A percentile compares a stretch with the other conserved stretches of the same genome.
Conservation (phyloP, 1,284 basidiomycete species). For the Mycena citricolor region DNA sequence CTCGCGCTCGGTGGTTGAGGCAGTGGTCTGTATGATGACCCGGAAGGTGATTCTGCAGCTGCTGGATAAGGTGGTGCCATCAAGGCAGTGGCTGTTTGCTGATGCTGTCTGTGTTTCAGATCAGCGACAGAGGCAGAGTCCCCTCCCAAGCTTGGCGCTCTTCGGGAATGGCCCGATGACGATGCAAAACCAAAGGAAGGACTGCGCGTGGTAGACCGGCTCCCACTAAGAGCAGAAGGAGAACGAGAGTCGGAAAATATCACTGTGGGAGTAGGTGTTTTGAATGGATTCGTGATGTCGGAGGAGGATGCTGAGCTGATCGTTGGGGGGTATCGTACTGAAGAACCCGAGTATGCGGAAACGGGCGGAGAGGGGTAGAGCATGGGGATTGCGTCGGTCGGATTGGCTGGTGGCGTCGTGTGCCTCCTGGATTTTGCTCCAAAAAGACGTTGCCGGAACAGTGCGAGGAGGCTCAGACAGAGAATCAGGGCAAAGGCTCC, state of each 20-base stretch:
- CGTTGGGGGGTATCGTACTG: neutral
- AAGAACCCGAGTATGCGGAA: neutral
- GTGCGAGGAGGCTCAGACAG: conserved; percentile 7
- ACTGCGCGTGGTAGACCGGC: too few species aligned
- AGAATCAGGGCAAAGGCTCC: conserved; percentile 16
- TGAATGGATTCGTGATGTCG: too few species aligned
- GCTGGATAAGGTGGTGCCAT: neutral
- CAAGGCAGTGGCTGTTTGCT: neutral
- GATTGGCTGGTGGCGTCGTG: neutral
- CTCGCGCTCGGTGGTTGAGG: conserved; percentile 3
- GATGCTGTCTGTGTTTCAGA: conserved; percentile 17
- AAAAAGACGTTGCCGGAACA: conserved; percentile 17
- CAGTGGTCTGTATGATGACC: conserved; percentile 12
- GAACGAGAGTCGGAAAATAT: too few species aligned
- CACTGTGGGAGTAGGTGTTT: too few species aligned
- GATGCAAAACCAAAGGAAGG: conserved; percentile 9
- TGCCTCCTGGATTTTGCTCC: conserved; percentile 6
- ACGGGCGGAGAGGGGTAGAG: neutral
- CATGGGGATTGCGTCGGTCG: neutral
- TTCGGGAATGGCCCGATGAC: conserved; percentile 14
- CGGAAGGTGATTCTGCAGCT: neutral
- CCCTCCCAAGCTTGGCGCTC: conserved; percentile 17
- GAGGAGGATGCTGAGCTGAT: neutral
- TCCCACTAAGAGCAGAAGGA: too few species aligned
- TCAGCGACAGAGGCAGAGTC: conserved; percentile 14